These are phyloP conservation scores for Casuarina equisetifolia DNA, from an alignment of 306 rosid genomes.

Conservation along the genomic window DNA sequence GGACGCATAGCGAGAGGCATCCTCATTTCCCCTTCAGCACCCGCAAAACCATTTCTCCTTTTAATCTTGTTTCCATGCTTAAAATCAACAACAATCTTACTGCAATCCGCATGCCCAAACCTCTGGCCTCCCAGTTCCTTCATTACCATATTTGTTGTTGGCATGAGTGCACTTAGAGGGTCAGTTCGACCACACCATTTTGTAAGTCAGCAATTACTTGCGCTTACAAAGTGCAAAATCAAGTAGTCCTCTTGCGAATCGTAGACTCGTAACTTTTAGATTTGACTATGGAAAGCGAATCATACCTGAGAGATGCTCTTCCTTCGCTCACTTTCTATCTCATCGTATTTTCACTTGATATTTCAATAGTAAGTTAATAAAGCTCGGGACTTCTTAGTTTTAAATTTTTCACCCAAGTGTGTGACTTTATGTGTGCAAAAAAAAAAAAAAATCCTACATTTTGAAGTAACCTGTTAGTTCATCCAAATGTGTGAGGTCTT, in stretches of 20 bases:
- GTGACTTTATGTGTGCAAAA: too few species aligned
- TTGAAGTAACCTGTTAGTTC: neutral
- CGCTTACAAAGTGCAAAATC: neutral
- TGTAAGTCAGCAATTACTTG: slow-evolving; percentile 2
- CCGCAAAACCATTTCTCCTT: too few species aligned
- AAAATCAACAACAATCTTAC: neutral
- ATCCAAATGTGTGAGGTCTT: too few species aligned
- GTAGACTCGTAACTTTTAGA: neutral
- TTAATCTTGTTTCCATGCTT: neutral
- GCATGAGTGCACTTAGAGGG: too few species aligned
- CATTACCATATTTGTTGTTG: neutral
- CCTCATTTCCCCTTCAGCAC: neutral
- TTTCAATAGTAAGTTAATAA: too few species aligned
- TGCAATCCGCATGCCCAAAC: neutral
- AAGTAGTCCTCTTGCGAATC: neutral
- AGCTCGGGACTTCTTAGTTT: too few species aligned
- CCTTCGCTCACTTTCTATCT: slow-evolving; percentile 9
- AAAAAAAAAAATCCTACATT: slow-evolving; percentile 11
- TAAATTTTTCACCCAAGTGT: too few species aligned
- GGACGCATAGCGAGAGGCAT: neutral
- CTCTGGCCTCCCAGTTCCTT: neutral
- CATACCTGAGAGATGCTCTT: neutral
- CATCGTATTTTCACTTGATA: neutral
- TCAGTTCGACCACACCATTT: neutral
- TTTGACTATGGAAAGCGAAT: neutral